Base-by-base conservation (phyloP, 2,329 filamentous ascomycete genomes). In the Ceratocystis alfenasii region DNA sequence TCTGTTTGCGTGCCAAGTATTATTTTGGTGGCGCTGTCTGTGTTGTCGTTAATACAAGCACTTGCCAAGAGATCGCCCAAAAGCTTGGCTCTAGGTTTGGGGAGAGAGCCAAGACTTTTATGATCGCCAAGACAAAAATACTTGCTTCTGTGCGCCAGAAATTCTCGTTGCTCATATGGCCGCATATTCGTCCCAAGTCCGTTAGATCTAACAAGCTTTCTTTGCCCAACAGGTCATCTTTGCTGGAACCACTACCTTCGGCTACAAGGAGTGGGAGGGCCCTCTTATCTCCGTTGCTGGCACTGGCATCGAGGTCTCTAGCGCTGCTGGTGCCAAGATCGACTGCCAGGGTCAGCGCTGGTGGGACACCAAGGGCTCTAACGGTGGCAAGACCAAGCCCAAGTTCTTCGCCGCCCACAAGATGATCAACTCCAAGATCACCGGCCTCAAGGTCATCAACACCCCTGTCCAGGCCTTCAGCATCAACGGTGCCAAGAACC, bases 201-300 rank as follows among this genome's bases (percentile, higher is more conserved):
- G 28, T 6, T 15, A 33, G 8, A 20, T 30, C 67, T 69, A 65
- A 63, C 53, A 12, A 46, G 6, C 6, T 33, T 62, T 22, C 36
- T 15, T 77, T 74, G 5, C 8, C 45, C 6, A 5, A 20, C 46
- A 67, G 63, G 79, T 87, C 68, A 82, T 81, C 70, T 88, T 88
- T 74, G 74, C 82, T 66, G 87, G 86, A 55, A 82, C 78, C 15
- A 88, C 86, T n/a, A 83, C 81, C 65, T 89, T 86, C 71, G 85
- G 78, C 22, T 87, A 87, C 75, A 76, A 82, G 69, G 81, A 86
- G 70, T 88, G 85, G 86, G 72, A 73, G 1, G 86, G 86, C 0
- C 86, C 86, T 57, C 77, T 89, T 15, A 78, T 89, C 70, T 79
- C 79, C 33, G 77, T 88, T 68, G 81, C 80, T 1, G 86, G 86